Conservation (phyloP, 139 green algal species). For the Picochlorum sp. region DNA sequence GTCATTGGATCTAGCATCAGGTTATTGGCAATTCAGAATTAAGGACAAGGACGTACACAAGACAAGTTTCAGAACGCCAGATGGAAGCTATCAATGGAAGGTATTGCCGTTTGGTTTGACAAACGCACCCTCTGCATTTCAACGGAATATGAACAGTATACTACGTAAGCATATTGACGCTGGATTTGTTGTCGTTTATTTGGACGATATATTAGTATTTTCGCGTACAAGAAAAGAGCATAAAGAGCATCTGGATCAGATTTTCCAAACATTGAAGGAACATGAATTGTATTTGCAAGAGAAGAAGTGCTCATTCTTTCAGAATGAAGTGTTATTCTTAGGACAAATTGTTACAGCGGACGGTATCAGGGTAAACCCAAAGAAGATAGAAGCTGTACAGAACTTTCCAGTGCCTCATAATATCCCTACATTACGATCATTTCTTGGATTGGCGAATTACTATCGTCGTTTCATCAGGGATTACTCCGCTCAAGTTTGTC, state of each 20-base stretch:
- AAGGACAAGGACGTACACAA: slow-evolving; percentile 24
- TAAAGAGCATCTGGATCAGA: slow-evolving; percentile 24
- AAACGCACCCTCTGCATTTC: slow-evolving; percentile 50
- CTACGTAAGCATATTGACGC: slow-evolving; percentile 25
- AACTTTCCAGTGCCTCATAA: slow-evolving; percentile 26
- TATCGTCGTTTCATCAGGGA: too few species aligned
- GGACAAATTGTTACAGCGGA: slow-evolving; percentile 7
- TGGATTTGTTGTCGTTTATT: slow-evolving; percentile 45
- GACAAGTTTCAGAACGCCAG: slow-evolving; percentile 27
- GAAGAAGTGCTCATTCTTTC: slow-evolving; percentile 17
- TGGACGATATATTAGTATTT: slow-evolving; percentile 60
- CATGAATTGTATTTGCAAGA: slow-evolving; percentile 22
- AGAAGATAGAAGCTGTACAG: slow-evolving; percentile 32
- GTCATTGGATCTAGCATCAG: slow-evolving; percentile 30
- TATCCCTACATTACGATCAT: too few species aligned
- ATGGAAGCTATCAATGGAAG: slow-evolving; percentile 25
- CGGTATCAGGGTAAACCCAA: slow-evolving; percentile 22
- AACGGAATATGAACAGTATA: slow-evolving; percentile 44
- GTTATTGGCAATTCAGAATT: slow-evolving; percentile 31
- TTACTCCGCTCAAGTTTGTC: too few species aligned
- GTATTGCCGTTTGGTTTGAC: slow-evolving; percentile 38
- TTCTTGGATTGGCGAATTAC: too few species aligned
- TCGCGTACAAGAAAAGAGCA: slow-evolving; percentile 36
- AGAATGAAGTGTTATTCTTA: slow-evolving; percentile 3
- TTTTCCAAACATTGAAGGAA: slow-evolving; percentile 17